Evolutionary conservation across 805 yeast species (phyloP), one percentile per base, ranked within the genome.

Genomic region (Candida michaelii): DNA sequence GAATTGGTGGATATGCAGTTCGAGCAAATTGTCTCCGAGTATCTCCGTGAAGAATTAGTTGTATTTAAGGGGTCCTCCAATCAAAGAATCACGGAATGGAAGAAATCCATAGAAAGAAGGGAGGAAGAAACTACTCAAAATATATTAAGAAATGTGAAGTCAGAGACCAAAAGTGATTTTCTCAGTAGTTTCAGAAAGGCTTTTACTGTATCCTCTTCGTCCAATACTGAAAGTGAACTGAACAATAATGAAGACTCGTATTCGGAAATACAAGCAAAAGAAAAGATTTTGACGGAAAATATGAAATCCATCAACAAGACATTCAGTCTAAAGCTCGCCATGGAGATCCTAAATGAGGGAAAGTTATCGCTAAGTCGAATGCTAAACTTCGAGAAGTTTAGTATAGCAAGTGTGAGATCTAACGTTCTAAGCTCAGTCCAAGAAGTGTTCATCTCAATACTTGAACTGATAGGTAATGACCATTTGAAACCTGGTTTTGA

Each of bases 401-500:
- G 69, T 11, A 66, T 66, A n/a, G 56, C 59, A n/a, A 54, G 64
- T 3, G 52, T 62, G n/a, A 55, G 58, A 30, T 47, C 52, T 27
- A 69, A 63, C 32, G 57, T 67, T 9, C 57, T 67, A 30, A 56
- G 69, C 36, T 63, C 80, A 1, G 66, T 71, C 40, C 79, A 77
- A 55, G 77, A 75, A n/a, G 70, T 89, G 1, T 91, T 89, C 56
- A 80, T 82, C 13, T 78, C 76, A 27, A 74, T 85, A 38, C 63
- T 91, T 6, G 76, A 74, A 1, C 66, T 78, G 5, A 66, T 91
- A 12, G 85, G 90, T 10, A 72, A 72, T 13, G 69, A 77, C n/a
- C 98, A 93, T 62, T 72, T 93, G n/a, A 76, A 77, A 48, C 80
- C 80, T 0, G 98, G 97, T 0, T 93, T 93, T 59, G 82, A 80